A percentile compares a stretch with the other conserved stretches of the same genome.
phyloP scores from a whole-genome alignment of 768 basidiomycete genomes.

The Phlebiopsis gigantea region DNA sequence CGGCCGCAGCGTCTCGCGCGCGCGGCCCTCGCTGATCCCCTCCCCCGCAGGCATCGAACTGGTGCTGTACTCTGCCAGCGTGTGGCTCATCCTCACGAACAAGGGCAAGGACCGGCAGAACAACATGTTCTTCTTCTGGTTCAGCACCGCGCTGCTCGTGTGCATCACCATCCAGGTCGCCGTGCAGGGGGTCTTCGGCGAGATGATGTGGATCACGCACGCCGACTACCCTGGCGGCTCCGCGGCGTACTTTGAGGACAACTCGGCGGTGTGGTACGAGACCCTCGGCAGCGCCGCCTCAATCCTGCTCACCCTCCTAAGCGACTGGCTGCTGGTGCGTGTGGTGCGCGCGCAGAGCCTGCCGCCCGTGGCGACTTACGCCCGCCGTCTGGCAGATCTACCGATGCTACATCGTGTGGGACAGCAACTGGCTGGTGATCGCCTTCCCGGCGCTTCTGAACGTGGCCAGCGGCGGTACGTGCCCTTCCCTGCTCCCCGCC shows the following conservation, averaged over 20 bases:
- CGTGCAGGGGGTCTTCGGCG: conserved; percentile 21
- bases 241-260: conserved; percentile 16
- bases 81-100: conserved; percentile 8
- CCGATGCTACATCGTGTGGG: conserved; percentile 24
- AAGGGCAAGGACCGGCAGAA: background rate
- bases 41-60: conserved; percentile 16
- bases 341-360: no score
- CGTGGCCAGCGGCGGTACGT: conserved; percentile 19
- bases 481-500: background rate
- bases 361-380: background rate
- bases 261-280: conserved; percentile 20
- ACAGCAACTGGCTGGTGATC: conserved; percentile 14
- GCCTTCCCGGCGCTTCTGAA: conserved; percentile 20
- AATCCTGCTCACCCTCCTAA: conserved; percentile 19
- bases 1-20: background rate
- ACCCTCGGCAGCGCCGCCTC: conserved; percentile 20
- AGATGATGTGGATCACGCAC: conserved; percentile 25
- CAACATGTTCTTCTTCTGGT: conserved; percentile 18
- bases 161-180: conserved; percentile 24
- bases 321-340: conserved; percentile 25
- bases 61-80: conserved; percentile 16
- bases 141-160: conserved; percentile 19
- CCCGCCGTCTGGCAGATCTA: conserved; percentile 15
- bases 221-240: conserved; percentile 22
- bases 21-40: no score